Conservation (phyloP, 495 filamentous ascomycete species). For the Amniculicola lignicola region DNA sequence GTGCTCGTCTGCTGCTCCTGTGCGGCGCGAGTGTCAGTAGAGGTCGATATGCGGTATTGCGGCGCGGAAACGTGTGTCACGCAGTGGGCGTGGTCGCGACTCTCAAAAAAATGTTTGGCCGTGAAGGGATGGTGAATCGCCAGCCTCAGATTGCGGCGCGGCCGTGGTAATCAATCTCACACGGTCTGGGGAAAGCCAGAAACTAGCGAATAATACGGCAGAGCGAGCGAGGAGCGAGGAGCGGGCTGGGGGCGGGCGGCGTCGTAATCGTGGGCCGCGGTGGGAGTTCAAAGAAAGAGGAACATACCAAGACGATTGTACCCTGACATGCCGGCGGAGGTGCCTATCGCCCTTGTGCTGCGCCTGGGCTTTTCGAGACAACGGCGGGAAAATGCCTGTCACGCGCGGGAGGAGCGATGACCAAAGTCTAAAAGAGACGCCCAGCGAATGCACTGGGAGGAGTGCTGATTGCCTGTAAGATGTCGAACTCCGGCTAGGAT, state of each 20-base stretch:
- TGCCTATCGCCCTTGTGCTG: conserved; percentile 9
- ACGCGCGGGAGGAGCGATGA: conserved; percentile 10
- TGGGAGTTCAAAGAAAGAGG: neutral
- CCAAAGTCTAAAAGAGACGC: conserved; percentile 8
- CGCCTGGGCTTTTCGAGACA: conserved; percentile 1
- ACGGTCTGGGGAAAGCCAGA: conserved; percentile 11
- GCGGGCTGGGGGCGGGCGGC: conserved; percentile 5
- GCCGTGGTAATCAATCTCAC: neutral
- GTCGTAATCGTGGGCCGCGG: conserved; percentile 24
- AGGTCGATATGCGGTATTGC: neutral
- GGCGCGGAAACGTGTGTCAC: conserved; percentile 16
- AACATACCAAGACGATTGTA: conserved; percentile 32
- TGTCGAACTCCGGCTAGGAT: conserved; percentile 20
- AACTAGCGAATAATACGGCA: too few relatives aligned
- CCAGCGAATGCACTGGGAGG: conserved; percentile 4
- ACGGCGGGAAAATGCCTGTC: neutral
- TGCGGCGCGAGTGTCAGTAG: conserved; percentile 9
- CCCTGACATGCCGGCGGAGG: conserved; percentile 18
- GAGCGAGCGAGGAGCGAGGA: too few relatives aligned
- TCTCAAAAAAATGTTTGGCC: neutral
- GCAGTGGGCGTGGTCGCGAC: conserved; percentile 5
- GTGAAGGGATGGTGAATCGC: neutral
- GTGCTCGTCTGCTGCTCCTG: conserved; percentile 22
- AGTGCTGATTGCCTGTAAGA: conserved; percentile 11
- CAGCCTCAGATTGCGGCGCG: conserved; percentile 1